Evolutionary conservation across 306 rosid species (phyloP).

Genomic region (Trifolium fragiferum): DNA sequence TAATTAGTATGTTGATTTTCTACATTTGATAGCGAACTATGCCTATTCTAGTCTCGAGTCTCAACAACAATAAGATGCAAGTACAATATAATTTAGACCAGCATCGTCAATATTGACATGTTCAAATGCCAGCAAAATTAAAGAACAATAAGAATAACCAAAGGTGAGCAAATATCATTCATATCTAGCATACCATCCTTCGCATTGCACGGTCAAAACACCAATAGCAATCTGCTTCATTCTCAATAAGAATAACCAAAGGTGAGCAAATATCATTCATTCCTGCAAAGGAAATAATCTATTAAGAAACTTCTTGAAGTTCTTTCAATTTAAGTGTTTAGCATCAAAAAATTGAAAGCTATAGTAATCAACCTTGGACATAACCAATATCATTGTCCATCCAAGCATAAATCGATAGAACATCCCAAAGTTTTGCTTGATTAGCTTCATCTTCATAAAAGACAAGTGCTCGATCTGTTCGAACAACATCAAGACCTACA

Average conservation of each 20-base stretch:
- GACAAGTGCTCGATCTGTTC: conserved; percentile 85
- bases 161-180: too few species aligned
- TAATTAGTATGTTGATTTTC: neutral
- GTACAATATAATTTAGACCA: too few species aligned
- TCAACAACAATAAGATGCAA: too few species aligned
- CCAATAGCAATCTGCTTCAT: conserved; percentile 92
- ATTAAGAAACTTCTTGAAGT: conserved; percentile 38
- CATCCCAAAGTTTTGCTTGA: conserved; percentile 91
- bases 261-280: conserved; percentile 99
- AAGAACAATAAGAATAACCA: too few species aligned
- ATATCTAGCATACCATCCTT: conserved; percentile 72
- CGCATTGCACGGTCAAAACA: conserved; percentile 95
- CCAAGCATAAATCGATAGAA: conserved; percentile 90
- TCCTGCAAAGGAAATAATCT: conserved; percentile 59
- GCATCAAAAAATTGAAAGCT: conserved; percentile 19
- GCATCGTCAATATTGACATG: too few species aligned
- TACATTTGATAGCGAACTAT: too few species aligned
- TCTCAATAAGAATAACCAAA: conserved; percentile 75
- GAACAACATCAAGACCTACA: conserved; percentile 86
- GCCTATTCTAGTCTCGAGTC: too few species aligned
- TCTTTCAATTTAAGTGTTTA: conserved; percentile 21
- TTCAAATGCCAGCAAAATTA: conserved; percentile 26
- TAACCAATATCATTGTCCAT: conserved; percentile 86
- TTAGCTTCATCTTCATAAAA: conserved; percentile 82
- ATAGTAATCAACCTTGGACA: conserved; percentile 72